These are phyloP conservation scores for Monosporozyma servazzii DNA, from an alignment of 805 yeast species.

Conservation along the genomic window DNA sequence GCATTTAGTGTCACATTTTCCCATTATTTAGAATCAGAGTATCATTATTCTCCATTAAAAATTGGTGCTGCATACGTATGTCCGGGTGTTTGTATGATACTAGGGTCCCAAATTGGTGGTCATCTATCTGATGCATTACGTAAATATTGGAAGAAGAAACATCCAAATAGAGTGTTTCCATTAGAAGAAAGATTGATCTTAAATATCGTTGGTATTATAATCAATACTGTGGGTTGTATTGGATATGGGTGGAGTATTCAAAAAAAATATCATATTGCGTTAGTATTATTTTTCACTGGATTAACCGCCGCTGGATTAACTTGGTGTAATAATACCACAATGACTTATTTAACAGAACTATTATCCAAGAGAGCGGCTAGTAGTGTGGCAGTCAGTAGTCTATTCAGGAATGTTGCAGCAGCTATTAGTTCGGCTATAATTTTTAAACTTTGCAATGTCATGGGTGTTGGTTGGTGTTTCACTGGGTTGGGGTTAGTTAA, in stretches of 20 bases:
- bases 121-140: constrained; percentile 36
- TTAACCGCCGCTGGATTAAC: constrained; percentile 46
- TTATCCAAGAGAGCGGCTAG: constrained; percentile 43
- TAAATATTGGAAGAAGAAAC: constrained; percentile 21
- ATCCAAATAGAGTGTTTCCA: constrained; percentile 32
- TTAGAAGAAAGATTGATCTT: constrained; percentile 37
- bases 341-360: constrained; percentile 46
- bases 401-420: constrained; percentile 45
- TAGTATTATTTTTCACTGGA: constrained; percentile 37
- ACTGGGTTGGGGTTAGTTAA: constrained; percentile 39
- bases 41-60: constrained; percentile 30
- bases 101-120: constrained; percentile 44
- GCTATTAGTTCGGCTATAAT: constrained; percentile 43
- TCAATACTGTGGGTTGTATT: constrained; percentile 37
- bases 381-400: constrained; percentile 44
- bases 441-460: constrained; percentile 25
- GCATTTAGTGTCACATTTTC: constrained; percentile 45
- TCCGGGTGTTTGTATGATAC: constrained; percentile 42
- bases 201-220: constrained; percentile 36
- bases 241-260: constrained; percentile 48
- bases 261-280: constrained; percentile 30
- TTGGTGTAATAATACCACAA: constrained; percentile 45
- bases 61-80: constrained; percentile 42
- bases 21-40: constrained; percentile 31
- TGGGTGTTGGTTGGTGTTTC: constrained; percentile 49